These are phyloP conservation scores for Chytriomyces hyalinus DNA, from an alignment of 192 early-diverging fungal genomes.

Conservation along the genomic window DNA sequence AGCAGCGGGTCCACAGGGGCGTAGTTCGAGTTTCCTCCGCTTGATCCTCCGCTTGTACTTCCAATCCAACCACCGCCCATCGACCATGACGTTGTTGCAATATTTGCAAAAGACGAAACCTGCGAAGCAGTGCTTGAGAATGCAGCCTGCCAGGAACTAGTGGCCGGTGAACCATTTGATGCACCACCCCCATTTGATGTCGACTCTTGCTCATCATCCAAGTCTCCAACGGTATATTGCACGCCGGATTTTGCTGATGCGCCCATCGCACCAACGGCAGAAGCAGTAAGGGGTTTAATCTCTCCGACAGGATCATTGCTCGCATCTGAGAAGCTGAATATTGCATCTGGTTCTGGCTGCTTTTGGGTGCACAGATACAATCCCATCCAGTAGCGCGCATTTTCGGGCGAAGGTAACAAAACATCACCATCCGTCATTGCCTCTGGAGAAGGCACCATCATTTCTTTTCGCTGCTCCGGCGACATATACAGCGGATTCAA, in stretches of 20 bases:
- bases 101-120: slow-evolving; percentile 8
- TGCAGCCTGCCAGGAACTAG: slow-evolving; percentile 18
- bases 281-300: slow-evolving; percentile 5
- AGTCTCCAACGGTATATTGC: slow-evolving; percentile 18
- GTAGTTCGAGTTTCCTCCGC: neutral
- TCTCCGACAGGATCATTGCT: slow-evolving; percentile 12
- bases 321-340: neutral
- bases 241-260: neutral
- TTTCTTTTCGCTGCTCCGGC: slow-evolving; percentile 34
- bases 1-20: slow-evolving; percentile 9
- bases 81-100: slow-evolving; percentile 5
- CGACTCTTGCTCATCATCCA: slow-evolving; percentile 22
- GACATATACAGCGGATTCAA: slow-evolving; percentile 65
- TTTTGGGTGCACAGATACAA: slow-evolving; percentile 43
- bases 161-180: neutral
- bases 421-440: slow-evolving; percentile 56
- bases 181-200: neutral
- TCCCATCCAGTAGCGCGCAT: slow-evolving; percentile 75
- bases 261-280: neutral
- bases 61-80: slow-evolving; percentile 14
- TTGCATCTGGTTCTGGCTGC: neutral
- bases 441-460: slow-evolving; percentile 1
- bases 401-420: slow-evolving; percentile 66
- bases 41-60: neutral
- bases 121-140: slow-evolving; percentile 18